Percentiles rank a stretch among this genome's conserved stretches.
Evolutionary conservation across 2,329 filamentous ascomycete genomes (phyloP).

Genomic region (Ilyonectria destructans): DNA sequence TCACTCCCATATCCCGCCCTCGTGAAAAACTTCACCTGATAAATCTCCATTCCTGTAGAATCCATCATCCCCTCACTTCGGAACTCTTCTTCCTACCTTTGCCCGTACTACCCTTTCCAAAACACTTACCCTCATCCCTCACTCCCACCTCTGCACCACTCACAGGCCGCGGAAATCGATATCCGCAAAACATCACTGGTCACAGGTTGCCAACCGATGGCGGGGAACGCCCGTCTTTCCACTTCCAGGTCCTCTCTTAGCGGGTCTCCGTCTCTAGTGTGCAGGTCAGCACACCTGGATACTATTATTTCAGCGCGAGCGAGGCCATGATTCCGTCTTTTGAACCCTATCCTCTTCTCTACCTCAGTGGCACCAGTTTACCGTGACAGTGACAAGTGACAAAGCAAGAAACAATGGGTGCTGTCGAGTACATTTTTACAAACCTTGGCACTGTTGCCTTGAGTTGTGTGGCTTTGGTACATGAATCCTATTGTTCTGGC

Average conservation of each 20-base stretch:
- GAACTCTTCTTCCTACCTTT: constrained; percentile 19
- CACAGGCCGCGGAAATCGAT: constrained; percentile 29
- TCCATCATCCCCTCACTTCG: neutral
- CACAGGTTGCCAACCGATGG: constrained; percentile 16
- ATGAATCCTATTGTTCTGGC: neutral
- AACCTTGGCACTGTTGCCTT: constrained; percentile 28
- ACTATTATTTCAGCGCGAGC: constrained; percentile 33
- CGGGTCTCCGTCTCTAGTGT: constrained; percentile 18
- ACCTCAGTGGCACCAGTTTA: neutral
- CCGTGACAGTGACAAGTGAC: neutral
- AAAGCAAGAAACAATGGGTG: constrained; percentile 22
- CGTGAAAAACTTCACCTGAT: neutral
- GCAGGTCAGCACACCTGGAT: constrained; percentile 39
- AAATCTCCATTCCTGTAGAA: neutral
- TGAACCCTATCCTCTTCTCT: constrained; percentile 3
- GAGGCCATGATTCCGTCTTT: neutral
- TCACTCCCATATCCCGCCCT: neutral
- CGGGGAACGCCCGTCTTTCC: neutral
- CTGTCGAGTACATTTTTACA: constrained; percentile 24
- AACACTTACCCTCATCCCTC: neutral
- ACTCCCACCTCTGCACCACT: neutral
- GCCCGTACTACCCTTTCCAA: neutral
- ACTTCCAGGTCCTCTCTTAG: neutral
- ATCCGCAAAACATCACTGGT: constrained; percentile 32
- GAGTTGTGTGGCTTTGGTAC: constrained; percentile 24